Base-by-base conservation (phyloP, 805 yeast species). In the Candida fluviatilis region DNA sequence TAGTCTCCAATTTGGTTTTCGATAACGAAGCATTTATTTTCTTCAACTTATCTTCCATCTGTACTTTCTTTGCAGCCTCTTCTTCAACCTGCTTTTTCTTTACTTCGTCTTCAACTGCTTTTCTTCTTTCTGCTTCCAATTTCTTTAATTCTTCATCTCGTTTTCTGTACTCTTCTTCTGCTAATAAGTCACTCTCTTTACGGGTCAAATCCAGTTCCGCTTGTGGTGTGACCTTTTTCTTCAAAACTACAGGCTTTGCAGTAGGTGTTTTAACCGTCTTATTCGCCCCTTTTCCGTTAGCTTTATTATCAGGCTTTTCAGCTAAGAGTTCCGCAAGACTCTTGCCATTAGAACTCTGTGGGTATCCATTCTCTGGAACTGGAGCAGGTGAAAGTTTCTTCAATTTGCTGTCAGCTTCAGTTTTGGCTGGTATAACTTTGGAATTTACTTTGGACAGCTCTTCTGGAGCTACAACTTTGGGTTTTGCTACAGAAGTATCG, bases 291-390 rank as follows among this genome's bases (percentile, higher is more conserved):
- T 33, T 33, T 5, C 35, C 35, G 13, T 23, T 28, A 1, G 41
- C 15, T 13, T 31, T 19, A 18, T 24, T 21, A 8, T 47, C 43
- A 1, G 46, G 50, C 31, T 44, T 49, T 31, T 30, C 47, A 35
- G 70, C 58, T 34, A 68, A 55, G 17, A 67, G 44, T 33, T 64
- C 64, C 2, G 74, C 74, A 41, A 67, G 54, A 43, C 71, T 65
- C 40, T 58, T 52, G 7, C 64, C 60, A n/a, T 50, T 48, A 14
- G 49, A 55, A 25, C 42, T 49, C 6, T 43, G 39, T 14, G 24
- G 27, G 27, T 33, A 33, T 21, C 16, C 35, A 21, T 13, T 19
- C 16, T 33, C 39, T 1, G 58, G 54, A n/a, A 46, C 37, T 2
- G 60, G 50, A 2, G 60, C 50, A 2, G 58, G 51, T 2, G 51